Evolutionary conservation across 108 stramenopile species (phyloP), one percentile per base, ranked within the genome.

Genomic region (Nitzschia putrida): DNA sequence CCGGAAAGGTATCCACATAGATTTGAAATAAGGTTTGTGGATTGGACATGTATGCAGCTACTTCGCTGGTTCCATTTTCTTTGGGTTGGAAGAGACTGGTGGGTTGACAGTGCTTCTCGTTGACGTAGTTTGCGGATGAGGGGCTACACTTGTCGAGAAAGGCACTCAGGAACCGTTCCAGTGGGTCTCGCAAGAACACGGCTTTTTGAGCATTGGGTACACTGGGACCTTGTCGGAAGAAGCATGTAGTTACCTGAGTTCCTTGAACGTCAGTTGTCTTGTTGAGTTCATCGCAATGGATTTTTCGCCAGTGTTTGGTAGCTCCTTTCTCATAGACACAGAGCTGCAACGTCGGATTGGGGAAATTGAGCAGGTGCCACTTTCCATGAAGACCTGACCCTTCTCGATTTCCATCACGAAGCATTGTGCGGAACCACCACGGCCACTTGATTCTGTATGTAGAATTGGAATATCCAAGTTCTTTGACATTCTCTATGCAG

Each of bases 151-250:
- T 88, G 52, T 88, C 85, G 16, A 88, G 55, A 69, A 77, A 88
- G 23, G 66, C 87, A 53, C 64, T 68, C 23, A 88, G 49, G n/a
- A 85, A 74, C n/a, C 87, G 66, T 47, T 88, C 87, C 51, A 85
- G 47, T 5, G 87, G 87, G 74, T 88, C 87, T 8, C 87, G 69
- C 14, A 85, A 21, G 61, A 88, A 85, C 20, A 88, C 85, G 10
- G 72, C 70, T 16, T 54, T 57, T 0, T 78, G 79, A 21, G 70
- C 70, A 14, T 14, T 61, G 20, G 8, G 12, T n/a, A 54, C 53
- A 20, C 12, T 0, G 16, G 29, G 24, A 3, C 49, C 64, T 64
- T 47, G 47, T 8, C 21, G 53, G 11, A 12, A 42, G 18, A 52
- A 42, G 0, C 44, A 59, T 18, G 8, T 18, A 16, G 50, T 51